Percentiles rank a stretch among this genome's conserved stretches.
phyloP scores from a whole-genome alignment of 768 basidiomycete species.

The Gyrodon lividus region DNA sequence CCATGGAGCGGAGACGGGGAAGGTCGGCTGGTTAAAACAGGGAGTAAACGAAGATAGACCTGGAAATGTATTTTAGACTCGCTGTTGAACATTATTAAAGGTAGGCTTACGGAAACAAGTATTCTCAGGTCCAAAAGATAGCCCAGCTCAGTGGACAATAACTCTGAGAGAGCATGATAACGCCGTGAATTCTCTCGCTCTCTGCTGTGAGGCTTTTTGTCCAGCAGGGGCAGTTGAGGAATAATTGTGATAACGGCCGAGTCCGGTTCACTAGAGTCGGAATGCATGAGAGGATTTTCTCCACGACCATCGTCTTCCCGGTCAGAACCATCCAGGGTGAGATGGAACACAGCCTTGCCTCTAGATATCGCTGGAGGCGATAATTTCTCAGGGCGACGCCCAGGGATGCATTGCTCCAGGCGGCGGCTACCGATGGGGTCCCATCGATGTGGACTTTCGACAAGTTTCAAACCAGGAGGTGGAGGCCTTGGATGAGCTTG shows the following conservation, averaged over 20 bases:
- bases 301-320: conserved; percentile 13
- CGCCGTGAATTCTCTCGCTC: conserved; percentile 43
- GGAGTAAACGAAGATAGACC: conserved; percentile 65
- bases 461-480: not conserved
- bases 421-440: not conserved
- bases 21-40: conserved; percentile 40
- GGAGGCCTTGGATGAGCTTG: not conserved
- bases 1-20: conserved; percentile 15
- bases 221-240: not conserved
- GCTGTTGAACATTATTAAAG: conserved; percentile 1
- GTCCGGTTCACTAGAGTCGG: conserved; percentile 5
- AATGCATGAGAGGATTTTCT: not conserved
- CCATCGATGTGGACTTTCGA: not conserved
- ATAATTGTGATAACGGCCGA: not conserved
- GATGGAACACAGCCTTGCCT: conserved; percentile 13
- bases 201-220: not conserved
- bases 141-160: conserved; percentile 79
- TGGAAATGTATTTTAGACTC: conserved; percentile 27
- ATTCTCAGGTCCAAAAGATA: conserved; percentile 79
- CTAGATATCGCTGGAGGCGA: not conserved
- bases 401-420: not conserved
- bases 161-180: conserved; percentile 79
- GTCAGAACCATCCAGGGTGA: conserved; percentile 18
- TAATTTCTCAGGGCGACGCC: not conserved
- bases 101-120: conserved; percentile 66